Evolutionary conservation across 2,329 filamentous ascomycete species (phyloP).

Genomic region (Dactylellina leptospora): DNA sequence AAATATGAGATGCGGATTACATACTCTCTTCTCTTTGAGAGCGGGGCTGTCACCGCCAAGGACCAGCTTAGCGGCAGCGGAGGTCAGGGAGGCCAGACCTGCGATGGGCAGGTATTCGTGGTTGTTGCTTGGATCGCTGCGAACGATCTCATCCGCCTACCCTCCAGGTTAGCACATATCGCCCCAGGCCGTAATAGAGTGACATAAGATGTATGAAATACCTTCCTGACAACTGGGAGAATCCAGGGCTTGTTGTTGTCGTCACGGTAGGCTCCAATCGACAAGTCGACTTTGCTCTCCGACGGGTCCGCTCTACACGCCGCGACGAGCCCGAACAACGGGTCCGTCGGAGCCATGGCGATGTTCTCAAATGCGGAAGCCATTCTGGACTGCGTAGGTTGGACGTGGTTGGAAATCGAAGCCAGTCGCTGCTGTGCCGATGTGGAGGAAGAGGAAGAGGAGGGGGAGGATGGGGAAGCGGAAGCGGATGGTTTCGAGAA

Average conservation of each 20-base stretch:
- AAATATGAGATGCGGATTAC: constrained; percentile 4
- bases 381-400: constrained; percentile 28
- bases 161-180: neutral
- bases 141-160: constrained; percentile 72
- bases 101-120: constrained; percentile 99
- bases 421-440: constrained; percentile 41
- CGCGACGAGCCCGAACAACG: constrained; percentile 96
- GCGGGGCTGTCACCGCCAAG: constrained; percentile 83
- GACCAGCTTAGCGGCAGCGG: constrained; percentile 86
- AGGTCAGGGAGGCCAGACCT: constrained; percentile 91
- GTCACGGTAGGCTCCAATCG: constrained; percentile 97
- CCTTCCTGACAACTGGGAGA: constrained; percentile 77
- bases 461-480: neutral
- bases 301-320: constrained; percentile 98
- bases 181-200: neutral
- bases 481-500: constrained; percentile 9
- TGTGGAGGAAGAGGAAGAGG: neutral
- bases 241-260: constrained; percentile 98
- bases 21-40: constrained; percentile 68
- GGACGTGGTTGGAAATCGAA: constrained; percentile 38
- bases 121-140: constrained; percentile 71
- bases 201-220: neutral
- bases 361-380: constrained; percentile 68
- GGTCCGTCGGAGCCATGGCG: constrained; percentile 90
- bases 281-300: constrained; percentile 96